Conservation (phyloP, 176 grass and related monocot species). For the Juncus inflexus region DNA sequence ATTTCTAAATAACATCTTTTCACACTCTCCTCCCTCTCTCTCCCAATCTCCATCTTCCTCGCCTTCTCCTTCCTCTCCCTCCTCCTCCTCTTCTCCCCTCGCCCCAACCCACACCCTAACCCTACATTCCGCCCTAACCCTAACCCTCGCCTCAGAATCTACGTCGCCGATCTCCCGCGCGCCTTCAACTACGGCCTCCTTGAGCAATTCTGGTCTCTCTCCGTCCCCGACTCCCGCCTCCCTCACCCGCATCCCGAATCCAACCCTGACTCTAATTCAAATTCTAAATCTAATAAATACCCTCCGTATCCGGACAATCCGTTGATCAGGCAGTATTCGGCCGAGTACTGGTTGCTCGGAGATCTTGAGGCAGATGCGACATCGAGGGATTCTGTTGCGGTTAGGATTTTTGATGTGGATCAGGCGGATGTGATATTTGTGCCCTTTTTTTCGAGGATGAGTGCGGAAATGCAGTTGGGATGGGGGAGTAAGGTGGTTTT, state of each 20-base stretch:
- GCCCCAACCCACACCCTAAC: conserved; percentile 21
- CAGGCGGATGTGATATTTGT: conserved; percentile 79
- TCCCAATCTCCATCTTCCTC: conserved; percentile 11
- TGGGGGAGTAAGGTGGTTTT: conserved; percentile 74
- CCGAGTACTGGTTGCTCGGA: conserved; percentile 86
- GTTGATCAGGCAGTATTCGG: conserved; percentile 80
- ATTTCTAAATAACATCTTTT: too few relatives aligned
- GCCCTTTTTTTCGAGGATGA: conserved; percentile 85
- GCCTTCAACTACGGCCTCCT: conserved; percentile 81
- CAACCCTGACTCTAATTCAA: conserved; percentile 13
- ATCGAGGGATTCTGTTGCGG: conserved; percentile 11
- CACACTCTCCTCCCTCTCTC: too few relatives aligned
- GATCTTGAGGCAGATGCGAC: conserved; percentile 38
- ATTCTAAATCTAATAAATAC: not conserved
- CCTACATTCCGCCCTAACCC: conserved; percentile 1
- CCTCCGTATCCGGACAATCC: conserved; percentile 57
- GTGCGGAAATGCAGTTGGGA: conserved; percentile 86
- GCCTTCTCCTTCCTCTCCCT: not conserved
- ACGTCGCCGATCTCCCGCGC: conserved; percentile 70
- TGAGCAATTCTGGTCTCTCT: conserved; percentile 74
- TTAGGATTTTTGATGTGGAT: conserved; percentile 50
- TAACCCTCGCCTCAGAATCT: conserved; percentile 48
- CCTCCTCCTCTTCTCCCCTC: conserved; percentile 8
- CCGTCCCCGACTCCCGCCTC: conserved; percentile 66
- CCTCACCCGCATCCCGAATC: conserved; percentile 32